Percentiles rank a stretch among this genome's conserved stretches.
Conservation (phyloP, 1,284 basidiomycete species). For the Irpex rosettiformis region DNA sequence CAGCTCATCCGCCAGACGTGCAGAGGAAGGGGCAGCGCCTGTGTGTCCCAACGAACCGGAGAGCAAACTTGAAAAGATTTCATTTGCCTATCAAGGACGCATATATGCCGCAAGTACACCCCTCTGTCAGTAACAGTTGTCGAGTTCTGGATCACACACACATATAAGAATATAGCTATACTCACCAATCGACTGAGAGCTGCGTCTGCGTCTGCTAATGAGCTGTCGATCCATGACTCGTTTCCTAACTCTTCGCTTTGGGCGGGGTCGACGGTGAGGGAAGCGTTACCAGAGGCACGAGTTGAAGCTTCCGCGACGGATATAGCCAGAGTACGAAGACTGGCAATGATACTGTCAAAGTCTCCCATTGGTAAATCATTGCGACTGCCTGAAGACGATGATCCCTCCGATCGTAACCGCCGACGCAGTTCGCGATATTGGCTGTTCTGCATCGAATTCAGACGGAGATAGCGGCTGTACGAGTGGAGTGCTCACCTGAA, state of each 20-base stretch:
- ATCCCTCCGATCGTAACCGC: not conserved
- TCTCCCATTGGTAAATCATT: not conserved
- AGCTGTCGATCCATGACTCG: not conserved
- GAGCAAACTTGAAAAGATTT: not conserved
- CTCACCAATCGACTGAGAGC: slow-evolving; percentile 6
- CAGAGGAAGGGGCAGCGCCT: too few species aligned
- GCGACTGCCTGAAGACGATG: not conserved
- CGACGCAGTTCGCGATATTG: slow-evolving; percentile 5
- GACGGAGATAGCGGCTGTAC: not conserved
- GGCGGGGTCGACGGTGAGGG: not conserved
- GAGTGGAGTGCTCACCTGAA: slow-evolving; percentile 35
- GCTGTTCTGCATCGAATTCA: slow-evolving; percentile 14
- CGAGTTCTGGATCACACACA: not conserved
- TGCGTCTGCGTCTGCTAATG: not conserved
- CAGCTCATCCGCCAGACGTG: too few species aligned
- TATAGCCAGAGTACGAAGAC: not conserved
- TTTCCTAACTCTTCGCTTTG: not conserved
- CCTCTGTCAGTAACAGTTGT: slow-evolving; percentile 3
- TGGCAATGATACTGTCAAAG: not conserved
- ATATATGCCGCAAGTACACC: not conserved
- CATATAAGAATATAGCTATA: not conserved
- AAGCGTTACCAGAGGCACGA: not conserved
- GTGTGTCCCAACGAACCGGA: not conserved
- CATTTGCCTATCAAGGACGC: slow-evolving; percentile 3
- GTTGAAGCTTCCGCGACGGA: not conserved